Conservation (phyloP, 2,329 filamentous ascomycete species). For the Exserohilum turcica region DNA sequence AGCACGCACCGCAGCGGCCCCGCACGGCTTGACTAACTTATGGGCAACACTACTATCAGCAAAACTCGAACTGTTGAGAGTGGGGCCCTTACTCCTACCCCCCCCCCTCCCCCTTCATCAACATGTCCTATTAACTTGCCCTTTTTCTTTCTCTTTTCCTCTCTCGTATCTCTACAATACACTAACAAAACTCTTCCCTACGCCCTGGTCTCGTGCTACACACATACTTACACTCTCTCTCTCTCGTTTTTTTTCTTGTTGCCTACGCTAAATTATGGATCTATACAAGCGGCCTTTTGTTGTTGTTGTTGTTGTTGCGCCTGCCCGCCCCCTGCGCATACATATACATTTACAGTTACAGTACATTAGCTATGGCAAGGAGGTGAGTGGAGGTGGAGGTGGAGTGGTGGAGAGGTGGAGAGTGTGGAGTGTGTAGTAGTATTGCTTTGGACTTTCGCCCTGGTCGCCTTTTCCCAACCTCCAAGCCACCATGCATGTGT, state of each 20-base stretch:
- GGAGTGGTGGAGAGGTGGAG: no score
- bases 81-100: conserved; percentile 14
- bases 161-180: background rate
- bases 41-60: conserved; percentile 3
- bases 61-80: conserved; percentile 27
- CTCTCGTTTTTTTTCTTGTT: background rate
- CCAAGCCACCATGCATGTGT: no score
- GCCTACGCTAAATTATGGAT: no score
- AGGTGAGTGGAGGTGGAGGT: no score
- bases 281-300: no score
- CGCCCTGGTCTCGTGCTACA: conserved; percentile 2
- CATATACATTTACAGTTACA: background rate
- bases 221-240: no score
- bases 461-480: background rate
- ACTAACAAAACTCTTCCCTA: background rate
- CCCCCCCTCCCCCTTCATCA: conserved; percentile 1
- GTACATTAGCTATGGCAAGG: no score
- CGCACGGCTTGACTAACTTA: conserved; percentile 1
- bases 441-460: background rate
- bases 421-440: no score
- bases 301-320: background rate
- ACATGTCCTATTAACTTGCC: background rate
- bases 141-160: background rate
- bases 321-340: no score
- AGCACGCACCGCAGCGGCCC: conserved; percentile 3